Conservation (phyloP, 805 yeast genomes). For the Cyberlindnera saturnus region DNA sequence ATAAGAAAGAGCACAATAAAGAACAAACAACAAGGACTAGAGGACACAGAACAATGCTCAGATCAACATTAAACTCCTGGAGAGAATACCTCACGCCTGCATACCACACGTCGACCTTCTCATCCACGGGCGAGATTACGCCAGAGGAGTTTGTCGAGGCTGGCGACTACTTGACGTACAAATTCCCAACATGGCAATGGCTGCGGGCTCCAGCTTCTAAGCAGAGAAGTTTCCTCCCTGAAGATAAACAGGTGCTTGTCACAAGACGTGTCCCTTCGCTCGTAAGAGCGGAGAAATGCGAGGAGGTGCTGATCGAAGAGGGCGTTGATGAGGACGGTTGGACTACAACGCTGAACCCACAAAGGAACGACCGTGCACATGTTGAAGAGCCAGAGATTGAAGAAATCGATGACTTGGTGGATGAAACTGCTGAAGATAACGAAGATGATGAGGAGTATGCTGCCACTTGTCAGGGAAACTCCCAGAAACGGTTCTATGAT, state of each 20-base stretch:
- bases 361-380: slow-evolving; percentile 15
- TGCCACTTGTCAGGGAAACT: slow-evolving; percentile 12
- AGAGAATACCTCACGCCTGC: slow-evolving; percentile 94
- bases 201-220: slow-evolving; percentile 48
- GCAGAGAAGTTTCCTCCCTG: slow-evolving; percentile 68
- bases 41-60: slow-evolving; percentile 25
- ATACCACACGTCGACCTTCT: slow-evolving; percentile 78
- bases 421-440: slow-evolving; percentile 35
- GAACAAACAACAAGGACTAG: background rate
- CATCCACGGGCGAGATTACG: slow-evolving; percentile 82
- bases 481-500: slow-evolving; percentile 68
- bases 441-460: slow-evolving; percentile 30
- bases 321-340: slow-evolving; percentile 49
- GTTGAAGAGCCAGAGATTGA: slow-evolving; percentile 22
- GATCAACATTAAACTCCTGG: slow-evolving; percentile 76
- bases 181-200: slow-evolving; percentile 98
- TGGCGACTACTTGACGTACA: slow-evolving; percentile 85
- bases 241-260: slow-evolving; percentile 79
- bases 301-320: slow-evolving; percentile 35
- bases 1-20: background rate
- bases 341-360: slow-evolving; percentile 37
- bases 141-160: slow-evolving; percentile 94
- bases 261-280: slow-evolving; percentile 87
- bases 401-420: slow-evolving; percentile 39
- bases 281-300: slow-evolving; percentile 55